Evolutionary conservation across 2,329 filamentous ascomycete species (phyloP).

Genomic region (Tothia fuscella): DNA sequence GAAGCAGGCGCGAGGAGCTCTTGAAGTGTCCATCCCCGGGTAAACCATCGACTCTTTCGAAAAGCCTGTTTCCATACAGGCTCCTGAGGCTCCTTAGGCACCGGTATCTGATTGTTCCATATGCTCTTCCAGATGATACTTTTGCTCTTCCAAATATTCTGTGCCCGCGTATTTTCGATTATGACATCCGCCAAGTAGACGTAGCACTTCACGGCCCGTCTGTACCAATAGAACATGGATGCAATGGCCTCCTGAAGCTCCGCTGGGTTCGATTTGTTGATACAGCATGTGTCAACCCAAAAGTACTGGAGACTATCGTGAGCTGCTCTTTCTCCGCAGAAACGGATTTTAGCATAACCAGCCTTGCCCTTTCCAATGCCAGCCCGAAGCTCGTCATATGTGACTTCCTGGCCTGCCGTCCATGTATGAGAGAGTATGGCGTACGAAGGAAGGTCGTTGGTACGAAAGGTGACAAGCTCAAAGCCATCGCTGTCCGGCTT

Average conservation of each 20-base stretch:
- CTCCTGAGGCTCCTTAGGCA: conserved; percentile 6
- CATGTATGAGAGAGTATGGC: conserved; percentile 13
- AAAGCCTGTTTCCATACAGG: conserved; percentile 13
- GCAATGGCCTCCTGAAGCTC: conserved; percentile 7
- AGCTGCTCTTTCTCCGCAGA: conserved; percentile 9
- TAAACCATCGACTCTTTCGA: too few species aligned
- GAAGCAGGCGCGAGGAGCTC: conserved; percentile 7
- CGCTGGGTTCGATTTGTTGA: conserved; percentile 5
- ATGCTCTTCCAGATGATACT: neutral
- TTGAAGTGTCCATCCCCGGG: conserved; percentile 12
- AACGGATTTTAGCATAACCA: conserved; percentile 12
- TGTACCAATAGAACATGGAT: conserved; percentile 11
- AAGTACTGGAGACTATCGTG: conserved; percentile 9
- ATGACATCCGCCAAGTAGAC: conserved; percentile 9
- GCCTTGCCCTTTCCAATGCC: conserved; percentile 9
- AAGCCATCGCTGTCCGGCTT: conserved; percentile 1
- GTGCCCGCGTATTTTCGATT: neutral
- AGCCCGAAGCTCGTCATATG: conserved; percentile 8
- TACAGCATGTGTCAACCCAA: conserved; percentile 11
- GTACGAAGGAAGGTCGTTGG: conserved; percentile 11
- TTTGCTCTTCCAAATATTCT: conserved; percentile 8
- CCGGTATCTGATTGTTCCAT: neutral
- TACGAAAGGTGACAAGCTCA: conserved; percentile 3
- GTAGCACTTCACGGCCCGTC: conserved; percentile 1
- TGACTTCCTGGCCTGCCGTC: conserved; percentile 8